Evolutionary conservation across 164 flowering plant genomes (phyloP), one percentile per base, ranked within the genome.

Genomic region (Magnolia officinalis): DNA sequence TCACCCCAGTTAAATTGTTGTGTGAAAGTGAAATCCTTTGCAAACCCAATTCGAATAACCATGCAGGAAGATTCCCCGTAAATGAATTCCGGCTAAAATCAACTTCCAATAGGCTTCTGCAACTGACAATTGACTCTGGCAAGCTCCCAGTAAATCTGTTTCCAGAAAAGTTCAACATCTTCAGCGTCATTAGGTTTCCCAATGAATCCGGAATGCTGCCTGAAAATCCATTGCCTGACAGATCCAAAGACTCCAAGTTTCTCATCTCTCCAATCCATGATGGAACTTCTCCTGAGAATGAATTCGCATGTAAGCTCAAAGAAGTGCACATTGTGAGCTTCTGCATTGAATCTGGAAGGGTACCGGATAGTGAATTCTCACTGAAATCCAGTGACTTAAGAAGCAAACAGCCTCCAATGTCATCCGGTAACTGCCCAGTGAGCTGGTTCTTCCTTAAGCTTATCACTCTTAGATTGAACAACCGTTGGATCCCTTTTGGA

Each of bases 251-350:
- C 76, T 90, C 86, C 14, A 96, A 90, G 77, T 85, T 83, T 71
- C 76, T 82, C 90, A 96, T 78, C 50, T 86, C 89, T 76, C 97
- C 95, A 80, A 96, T 85, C 96, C 97, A 91, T 11, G 80, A 76
- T 0, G 96, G 98, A 76, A 94, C 63, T 65, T 83, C 88, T 18
- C 98, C 96, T 1, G 67, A 58, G 16, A 96, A 82, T 8, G 74
- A 80, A 82, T 96, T 96, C 45, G 78, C 81, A 10, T 81, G 79
- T 67, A 96, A 76, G 72, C 82, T 84, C n/a, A 96, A 81, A 77
- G 72, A 85, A 80, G 29, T 86, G 78, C 95, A 91, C 82, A 85
- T 74, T 2, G 83, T 63, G 52, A 96, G 92, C 70, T 86, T 85
- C 86, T 82, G 85, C 86, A 96, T 74, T 70, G 95, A 83, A 59